phyloP scores from a whole-genome alignment of 768 basidiomycete species.

The Pleurotus citrinopileatus region DNA sequence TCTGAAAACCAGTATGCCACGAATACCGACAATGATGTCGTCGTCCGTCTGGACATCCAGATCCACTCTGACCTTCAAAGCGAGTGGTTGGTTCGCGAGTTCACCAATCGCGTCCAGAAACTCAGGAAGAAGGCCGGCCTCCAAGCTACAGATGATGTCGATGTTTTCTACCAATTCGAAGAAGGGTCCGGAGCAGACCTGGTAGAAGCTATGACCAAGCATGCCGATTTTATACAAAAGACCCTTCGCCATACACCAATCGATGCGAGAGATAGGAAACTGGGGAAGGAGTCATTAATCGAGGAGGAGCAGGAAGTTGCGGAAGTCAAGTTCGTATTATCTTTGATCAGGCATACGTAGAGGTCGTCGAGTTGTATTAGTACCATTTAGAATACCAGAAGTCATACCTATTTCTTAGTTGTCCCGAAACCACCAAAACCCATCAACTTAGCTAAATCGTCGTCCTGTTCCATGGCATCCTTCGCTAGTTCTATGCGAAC shows the following conservation, averaged over 20 bases:
- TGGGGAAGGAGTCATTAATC: conserved; percentile 52
- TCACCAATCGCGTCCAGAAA: conserved; percentile 93
- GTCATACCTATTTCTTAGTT: conserved; percentile 65
- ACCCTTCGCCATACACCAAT: conserved; percentile 72
- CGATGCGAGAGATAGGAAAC: conserved; percentile 51
- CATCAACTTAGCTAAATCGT: conserved; percentile 81
- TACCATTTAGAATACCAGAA: conserved; percentile 24
- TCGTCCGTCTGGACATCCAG: conserved; percentile 87
- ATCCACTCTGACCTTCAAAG: conserved; percentile 82
- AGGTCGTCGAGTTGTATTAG: conserved; percentile 20
- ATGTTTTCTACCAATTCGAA: conserved; percentile 82
- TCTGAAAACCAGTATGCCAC: conserved; percentile 69
- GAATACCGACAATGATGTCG: conserved; percentile 93
- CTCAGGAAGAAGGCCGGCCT: conserved; percentile 94
- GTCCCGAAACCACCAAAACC: conserved; percentile 90
- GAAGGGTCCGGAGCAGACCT: conserved; percentile 64
- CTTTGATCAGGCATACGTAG: conserved; percentile 47
- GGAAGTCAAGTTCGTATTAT: conserved; percentile 73
- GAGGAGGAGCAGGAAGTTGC: conserved; percentile 88
- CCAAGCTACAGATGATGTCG: conserved; percentile 91
- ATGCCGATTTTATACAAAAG: conserved; percentile 68
- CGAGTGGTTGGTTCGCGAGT: conserved; percentile 86
- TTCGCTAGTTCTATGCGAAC: conserved; percentile 63
- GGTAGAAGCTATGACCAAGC: conserved; percentile 57
- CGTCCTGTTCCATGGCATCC: conserved; percentile 47